These are phyloP conservation scores for Heterobasidion annosum DNA, from an alignment of 1,284 basidiomycete genomes.

Conservation along the genomic window DNA sequence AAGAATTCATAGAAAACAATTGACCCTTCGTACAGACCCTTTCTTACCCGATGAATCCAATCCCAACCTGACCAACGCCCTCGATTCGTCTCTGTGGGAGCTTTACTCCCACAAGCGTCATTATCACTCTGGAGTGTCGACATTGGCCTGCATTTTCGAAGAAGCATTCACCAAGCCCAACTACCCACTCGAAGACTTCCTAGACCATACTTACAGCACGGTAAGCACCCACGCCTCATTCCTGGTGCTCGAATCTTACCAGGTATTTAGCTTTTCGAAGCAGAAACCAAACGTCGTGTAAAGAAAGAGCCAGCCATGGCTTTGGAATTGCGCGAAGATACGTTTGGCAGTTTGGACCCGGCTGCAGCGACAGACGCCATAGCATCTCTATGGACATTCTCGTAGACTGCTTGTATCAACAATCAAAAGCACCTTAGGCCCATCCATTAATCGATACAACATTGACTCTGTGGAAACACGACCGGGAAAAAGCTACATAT, in stretches of 20 bases:
- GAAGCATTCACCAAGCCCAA: slow-evolving; percentile 91
- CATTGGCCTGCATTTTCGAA: slow-evolving; percentile 78
- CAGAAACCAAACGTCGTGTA: slow-evolving; percentile 74
- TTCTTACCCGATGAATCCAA: slow-evolving; percentile 65
- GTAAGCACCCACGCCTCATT: slow-evolving; percentile 36
- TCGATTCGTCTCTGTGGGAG: slow-evolving; percentile 91
- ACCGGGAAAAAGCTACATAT: not conserved
- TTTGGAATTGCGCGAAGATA: slow-evolving; percentile 28
- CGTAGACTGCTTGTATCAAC: not conserved
- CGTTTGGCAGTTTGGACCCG: slow-evolving; percentile 15
- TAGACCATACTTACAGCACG: slow-evolving; percentile 92
- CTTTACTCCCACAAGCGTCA: slow-evolving; percentile 74
- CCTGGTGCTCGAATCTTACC: not conserved
- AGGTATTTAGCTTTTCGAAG: slow-evolving; percentile 69
- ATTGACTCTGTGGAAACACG: not conserved
- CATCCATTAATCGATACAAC: slow-evolving; percentile 5
- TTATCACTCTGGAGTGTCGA: slow-evolving; percentile 80
- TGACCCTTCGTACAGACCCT: slow-evolving; percentile 44
- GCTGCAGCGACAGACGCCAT: slow-evolving; percentile 1
- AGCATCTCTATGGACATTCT: slow-evolving; percentile 9
- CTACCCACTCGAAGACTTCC: slow-evolving; percentile 91
- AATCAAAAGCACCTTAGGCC: not conserved
- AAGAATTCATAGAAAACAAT: too few species aligned
- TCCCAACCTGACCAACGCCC: slow-evolving; percentile 72
- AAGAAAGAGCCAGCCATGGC: slow-evolving; percentile 71